phyloP scores from a whole-genome alignment of 345 rosid genomes.

The Orychophragmus violaceus region DNA sequence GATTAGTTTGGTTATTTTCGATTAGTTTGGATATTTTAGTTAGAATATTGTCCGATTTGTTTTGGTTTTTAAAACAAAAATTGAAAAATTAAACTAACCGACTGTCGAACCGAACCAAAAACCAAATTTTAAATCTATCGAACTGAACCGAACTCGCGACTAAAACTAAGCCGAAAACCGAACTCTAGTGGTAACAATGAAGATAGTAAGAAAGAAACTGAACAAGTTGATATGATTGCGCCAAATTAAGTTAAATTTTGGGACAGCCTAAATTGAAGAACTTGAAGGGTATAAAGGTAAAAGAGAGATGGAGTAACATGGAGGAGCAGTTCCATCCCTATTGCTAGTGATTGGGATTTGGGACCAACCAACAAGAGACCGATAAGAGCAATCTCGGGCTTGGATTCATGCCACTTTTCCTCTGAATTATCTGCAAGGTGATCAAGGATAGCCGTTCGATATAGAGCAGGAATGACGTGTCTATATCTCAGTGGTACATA shows the following conservation, averaged over 20 bases:
- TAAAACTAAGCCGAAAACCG: too few relatives aligned
- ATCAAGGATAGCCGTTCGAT: constrained; percentile 20
- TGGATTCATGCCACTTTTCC: constrained; percentile 15
- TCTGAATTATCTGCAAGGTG: constrained; percentile 10
- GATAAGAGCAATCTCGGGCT: constrained; percentile 19
- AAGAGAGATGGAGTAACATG: constrained; percentile 17
- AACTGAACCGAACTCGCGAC: too few relatives aligned
- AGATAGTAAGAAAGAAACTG: not conserved
- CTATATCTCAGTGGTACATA: not conserved
- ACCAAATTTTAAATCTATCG: too few relatives aligned
- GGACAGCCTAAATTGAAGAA: not conserved
- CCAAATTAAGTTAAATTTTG: not conserved
- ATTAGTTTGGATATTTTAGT: too few relatives aligned
- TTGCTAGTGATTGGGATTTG: constrained; percentile 18
- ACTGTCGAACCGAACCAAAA: too few relatives aligned
- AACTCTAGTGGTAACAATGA: not conserved
- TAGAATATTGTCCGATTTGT: too few relatives aligned
- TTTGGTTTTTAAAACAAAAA: too few relatives aligned
- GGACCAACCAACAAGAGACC: constrained; percentile 17
- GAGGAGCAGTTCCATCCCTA: constrained; percentile 16
- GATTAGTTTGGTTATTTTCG: too few relatives aligned
- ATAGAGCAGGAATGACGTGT: constrained; percentile 11
- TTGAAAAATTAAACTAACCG: too few relatives aligned
- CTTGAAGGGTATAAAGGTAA: constrained; percentile 8
- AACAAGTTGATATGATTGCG: not conserved